These are phyloP conservation scores for Setaria italica DNA, from an alignment of 202 grass and related monocot species.

Conservation along the genomic window DNA sequence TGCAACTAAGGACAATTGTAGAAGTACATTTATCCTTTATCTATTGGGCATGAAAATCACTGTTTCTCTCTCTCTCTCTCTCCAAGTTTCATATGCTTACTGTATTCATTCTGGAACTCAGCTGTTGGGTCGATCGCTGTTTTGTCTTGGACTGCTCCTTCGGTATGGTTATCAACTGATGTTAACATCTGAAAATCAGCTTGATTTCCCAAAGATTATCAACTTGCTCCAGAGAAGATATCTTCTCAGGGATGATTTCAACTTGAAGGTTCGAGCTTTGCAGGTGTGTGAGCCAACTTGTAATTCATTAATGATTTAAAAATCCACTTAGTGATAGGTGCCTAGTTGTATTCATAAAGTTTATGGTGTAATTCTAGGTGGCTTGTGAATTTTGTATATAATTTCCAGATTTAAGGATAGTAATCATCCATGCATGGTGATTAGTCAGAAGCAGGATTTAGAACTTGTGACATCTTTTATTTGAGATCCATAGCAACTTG, in stretches of 20 bases:
- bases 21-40: slow-evolving; percentile 47
- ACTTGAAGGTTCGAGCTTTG: slow-evolving; percentile 92
- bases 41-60: slow-evolving; percentile 8
- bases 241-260: slow-evolving; percentile 82
- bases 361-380: slow-evolving; percentile 2
- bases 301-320: slow-evolving; percentile 31
- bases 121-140: slow-evolving; percentile 85
- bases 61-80: slow-evolving; percentile 24
- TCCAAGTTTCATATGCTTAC: background rate
- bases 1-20: slow-evolving; percentile 32
- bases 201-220: slow-evolving; percentile 85
- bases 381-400: background rate
- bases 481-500: background rate
- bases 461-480: background rate
- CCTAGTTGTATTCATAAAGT: background rate
- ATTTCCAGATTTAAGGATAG: background rate
- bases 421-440: background rate
- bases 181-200: slow-evolving; percentile 66
- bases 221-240: slow-evolving; percentile 72
- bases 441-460: slow-evolving; percentile 6
- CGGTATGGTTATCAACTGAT: slow-evolving; percentile 91
- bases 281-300: slow-evolving; percentile 61
- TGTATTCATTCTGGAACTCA: slow-evolving; percentile 51
- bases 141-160: slow-evolving; percentile 94
- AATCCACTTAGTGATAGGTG: slow-evolving; percentile 10